A percentile compares a stretch with the other conserved stretches of the same genome.
Evolutionary conservation across 805 yeast genomes (phyloP).

Genomic region (Starmera amethionina): DNA sequence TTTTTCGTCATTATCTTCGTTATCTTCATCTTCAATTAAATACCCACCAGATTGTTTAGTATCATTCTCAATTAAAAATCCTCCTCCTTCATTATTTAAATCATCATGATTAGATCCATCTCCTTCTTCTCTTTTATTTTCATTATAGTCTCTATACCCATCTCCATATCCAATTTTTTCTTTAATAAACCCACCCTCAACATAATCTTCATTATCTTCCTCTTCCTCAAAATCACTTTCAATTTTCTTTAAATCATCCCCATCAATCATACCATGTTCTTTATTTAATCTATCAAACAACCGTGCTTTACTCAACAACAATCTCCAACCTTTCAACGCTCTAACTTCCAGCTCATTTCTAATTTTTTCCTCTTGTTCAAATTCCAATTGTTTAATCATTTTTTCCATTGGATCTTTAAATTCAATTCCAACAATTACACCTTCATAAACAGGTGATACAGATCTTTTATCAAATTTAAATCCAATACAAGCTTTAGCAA

Average conservation of each 20-base stretch:
- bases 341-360: slow-evolving; percentile 33
- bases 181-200: slow-evolving; percentile 8
- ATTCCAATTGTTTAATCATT: slow-evolving; percentile 38
- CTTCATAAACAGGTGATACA: slow-evolving; percentile 60
- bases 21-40: neutral
- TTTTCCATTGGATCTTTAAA: slow-evolving; percentile 48
- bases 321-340: slow-evolving; percentile 38
- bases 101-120: too few relatives aligned
- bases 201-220: slow-evolving; percentile 8
- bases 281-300: slow-evolving; percentile 32
- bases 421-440: slow-evolving; percentile 63
- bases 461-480: slow-evolving; percentile 57
- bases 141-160: slow-evolving; percentile 1
- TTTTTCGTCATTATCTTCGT: neutral
- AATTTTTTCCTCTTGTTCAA: slow-evolving; percentile 31
- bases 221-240: slow-evolving; percentile 3
- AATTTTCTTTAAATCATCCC: slow-evolving; percentile 7
- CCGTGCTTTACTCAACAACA: slow-evolving; percentile 32
- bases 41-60: neutral
- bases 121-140: too few relatives aligned
- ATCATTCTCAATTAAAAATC: slow-evolving; percentile 14
- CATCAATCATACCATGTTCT: slow-evolving; percentile 30
- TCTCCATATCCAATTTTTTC: slow-evolving; percentile 1
- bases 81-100: too few relatives aligned
- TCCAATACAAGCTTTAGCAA: slow-evolving; percentile 79